Percentiles rank a stretch among this genome's conserved stretches.
phyloP scores from a whole-genome alignment of 2,329 filamentous ascomycete genomes.

The Calonectria hawksworthii region DNA sequence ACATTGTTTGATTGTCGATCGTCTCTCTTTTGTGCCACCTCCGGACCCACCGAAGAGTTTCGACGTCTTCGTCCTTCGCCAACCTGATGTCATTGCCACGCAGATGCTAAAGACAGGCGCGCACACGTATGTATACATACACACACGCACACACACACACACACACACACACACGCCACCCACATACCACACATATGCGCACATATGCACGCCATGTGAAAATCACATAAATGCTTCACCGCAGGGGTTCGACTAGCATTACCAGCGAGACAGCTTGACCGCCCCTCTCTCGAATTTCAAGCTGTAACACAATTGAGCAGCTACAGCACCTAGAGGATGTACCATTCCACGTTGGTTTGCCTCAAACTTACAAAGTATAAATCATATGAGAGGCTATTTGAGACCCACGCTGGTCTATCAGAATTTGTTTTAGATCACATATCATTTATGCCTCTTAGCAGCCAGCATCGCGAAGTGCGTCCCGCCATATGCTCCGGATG shows the following conservation, averaged over 20 bases:
- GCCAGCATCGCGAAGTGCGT: constrained; percentile 2
- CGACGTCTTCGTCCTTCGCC: not conserved
- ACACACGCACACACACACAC: not conserved
- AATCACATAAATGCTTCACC: constrained; percentile 6
- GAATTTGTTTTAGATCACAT: not conserved
- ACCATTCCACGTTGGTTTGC: not conserved
- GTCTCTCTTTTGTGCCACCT: constrained; percentile 4
- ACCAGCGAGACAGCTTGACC: not conserved
- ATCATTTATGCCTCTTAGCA: not conserved
- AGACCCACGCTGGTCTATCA: not conserved
- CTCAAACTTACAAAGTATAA: constrained; percentile 14
- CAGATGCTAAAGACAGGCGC: not conserved
- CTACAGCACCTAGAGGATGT: not conserved
- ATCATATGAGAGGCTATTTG: not conserved
- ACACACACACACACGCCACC: not conserved
- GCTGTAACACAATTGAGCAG: not conserved
- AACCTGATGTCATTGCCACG: constrained; percentile 14
- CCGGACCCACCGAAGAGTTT: not conserved
- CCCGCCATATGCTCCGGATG: constrained; percentile 8
- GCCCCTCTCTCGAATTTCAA: constrained; percentile 6
- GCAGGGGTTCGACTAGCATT: not conserved
- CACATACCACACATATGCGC: not conserved
- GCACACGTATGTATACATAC: not conserved
- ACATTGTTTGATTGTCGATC: constrained; percentile 8
- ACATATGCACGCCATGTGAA: not conserved